Conservation (phyloP, 495 filamentous ascomycete genomes). For the Echria macrotheca region DNA sequence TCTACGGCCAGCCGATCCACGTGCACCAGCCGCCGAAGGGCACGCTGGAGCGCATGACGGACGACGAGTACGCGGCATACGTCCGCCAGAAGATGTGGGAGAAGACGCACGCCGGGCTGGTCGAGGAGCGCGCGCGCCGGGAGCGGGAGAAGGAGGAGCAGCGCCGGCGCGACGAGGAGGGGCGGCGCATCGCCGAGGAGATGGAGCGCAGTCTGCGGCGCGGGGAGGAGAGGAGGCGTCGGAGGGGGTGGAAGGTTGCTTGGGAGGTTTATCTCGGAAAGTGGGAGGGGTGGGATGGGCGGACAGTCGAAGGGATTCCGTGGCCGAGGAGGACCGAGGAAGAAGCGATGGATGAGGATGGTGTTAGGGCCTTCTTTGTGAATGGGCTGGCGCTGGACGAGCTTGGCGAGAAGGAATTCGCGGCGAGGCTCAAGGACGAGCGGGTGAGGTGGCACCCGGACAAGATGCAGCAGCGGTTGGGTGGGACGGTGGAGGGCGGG, state of each 20-base stretch:
- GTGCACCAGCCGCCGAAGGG: conserved; percentile 34
- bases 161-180: conserved; percentile 38
- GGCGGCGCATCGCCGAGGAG: conserved; percentile 43
- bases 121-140: conserved; percentile 47
- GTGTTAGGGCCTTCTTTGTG: conserved; percentile 41
- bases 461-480: conserved; percentile 90
- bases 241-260: conserved; percentile 31
- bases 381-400: conserved; percentile 45
- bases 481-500: conserved; percentile 57
- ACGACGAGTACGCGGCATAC: conserved; percentile 82
- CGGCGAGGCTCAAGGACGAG: conserved; percentile 70
- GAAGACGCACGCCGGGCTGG: conserved; percentile 63
- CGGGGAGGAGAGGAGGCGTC: conserved; percentile 38
- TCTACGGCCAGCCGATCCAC: conserved; percentile 87
- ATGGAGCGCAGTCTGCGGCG: conserved; percentile 45
- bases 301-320: conserved; percentile 47
- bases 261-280: conserved; percentile 61
- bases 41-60: conserved; percentile 77
- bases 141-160: conserved; percentile 35
- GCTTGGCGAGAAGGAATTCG: conserved; percentile 54
- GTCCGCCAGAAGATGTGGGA: conserved; percentile 92
- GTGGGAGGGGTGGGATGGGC: conserved; percentile 53
- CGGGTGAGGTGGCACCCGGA: conserved; percentile 95
- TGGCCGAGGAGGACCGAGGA: conserved; percentile 62
- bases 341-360: conserved; percentile 24